Conservation (phyloP, 495 filamentous ascomycete species). For the Umbilicaria muhlenbergii region DNA sequence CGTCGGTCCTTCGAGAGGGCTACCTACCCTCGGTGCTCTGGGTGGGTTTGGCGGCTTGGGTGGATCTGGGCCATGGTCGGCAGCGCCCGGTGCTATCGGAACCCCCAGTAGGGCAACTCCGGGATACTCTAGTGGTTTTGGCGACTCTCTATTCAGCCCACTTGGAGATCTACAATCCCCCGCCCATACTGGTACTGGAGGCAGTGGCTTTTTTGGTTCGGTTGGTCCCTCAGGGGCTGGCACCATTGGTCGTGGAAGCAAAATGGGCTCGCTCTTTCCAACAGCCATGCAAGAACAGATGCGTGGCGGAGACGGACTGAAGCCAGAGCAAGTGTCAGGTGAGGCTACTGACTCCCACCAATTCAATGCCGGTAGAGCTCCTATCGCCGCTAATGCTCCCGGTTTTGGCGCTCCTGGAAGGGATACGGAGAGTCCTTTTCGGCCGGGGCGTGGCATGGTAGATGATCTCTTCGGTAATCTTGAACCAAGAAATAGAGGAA, state of each 20-base stretch:
- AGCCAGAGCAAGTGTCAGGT: slow-evolving; percentile 33
- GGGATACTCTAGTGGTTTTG: slow-evolving; percentile 50
- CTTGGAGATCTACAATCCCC: slow-evolving; percentile 66
- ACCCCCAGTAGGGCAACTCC: slow-evolving; percentile 68
- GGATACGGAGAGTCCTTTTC: slow-evolving; percentile 49
- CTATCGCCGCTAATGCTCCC: slow-evolving; percentile 34
- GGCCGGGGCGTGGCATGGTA: slow-evolving; percentile 37
- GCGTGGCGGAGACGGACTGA: slow-evolving; percentile 30
- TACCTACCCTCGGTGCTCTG: slow-evolving; percentile 47
- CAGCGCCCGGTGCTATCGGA: slow-evolving; percentile 37
- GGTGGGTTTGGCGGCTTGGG: slow-evolving; percentile 43
- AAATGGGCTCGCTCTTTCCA: slow-evolving; percentile 77
- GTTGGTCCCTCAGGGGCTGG: slow-evolving; percentile 26
- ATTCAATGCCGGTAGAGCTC: neutral
- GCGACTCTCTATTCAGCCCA: slow-evolving; percentile 53
- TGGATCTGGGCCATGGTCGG: slow-evolving; percentile 30
- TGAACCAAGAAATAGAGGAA: slow-evolving; percentile 12
- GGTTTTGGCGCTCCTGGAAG: slow-evolving; percentile 28
- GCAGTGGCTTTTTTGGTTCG: slow-evolving; percentile 36
- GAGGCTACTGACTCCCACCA: slow-evolving; percentile 3
- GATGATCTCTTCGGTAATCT: slow-evolving; percentile 35
- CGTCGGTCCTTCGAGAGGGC: slow-evolving; percentile 52
- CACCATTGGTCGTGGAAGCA: slow-evolving; percentile 58
- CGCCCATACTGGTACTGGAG: slow-evolving; percentile 41
- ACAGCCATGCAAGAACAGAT: slow-evolving; percentile 79